Conservation (phyloP, 352 stramenopile genomes). For the Phytophthora idaei region DNA sequence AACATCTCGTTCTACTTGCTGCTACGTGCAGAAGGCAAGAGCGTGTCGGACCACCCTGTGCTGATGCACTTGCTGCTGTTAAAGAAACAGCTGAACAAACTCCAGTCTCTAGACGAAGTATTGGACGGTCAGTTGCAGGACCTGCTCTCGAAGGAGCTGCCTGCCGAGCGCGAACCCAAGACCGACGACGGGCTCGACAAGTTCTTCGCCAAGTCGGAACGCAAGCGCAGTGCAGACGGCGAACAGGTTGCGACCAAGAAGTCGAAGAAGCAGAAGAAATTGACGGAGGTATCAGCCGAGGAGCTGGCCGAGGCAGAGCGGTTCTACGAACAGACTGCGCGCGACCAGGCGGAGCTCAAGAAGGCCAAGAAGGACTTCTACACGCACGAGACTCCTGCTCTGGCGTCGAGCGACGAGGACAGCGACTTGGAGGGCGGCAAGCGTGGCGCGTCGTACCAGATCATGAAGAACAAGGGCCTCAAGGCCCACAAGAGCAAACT, state of each 20-base stretch:
- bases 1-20: slow-evolving; percentile 91
- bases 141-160: slow-evolving; percentile 71
- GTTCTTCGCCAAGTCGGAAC: slow-evolving; percentile 59
- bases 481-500: slow-evolving; percentile 98
- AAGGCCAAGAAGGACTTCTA: slow-evolving; percentile 83
- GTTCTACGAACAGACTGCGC: slow-evolving; percentile 78
- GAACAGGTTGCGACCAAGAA: slow-evolving; percentile 28
- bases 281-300: slow-evolving; percentile 37
- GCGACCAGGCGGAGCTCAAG: slow-evolving; percentile 55
- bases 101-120: slow-evolving; percentile 58
- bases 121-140: slow-evolving; percentile 69
- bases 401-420: slow-evolving; percentile 64
- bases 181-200: slow-evolving; percentile 70
- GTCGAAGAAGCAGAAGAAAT: slow-evolving; percentile 59
- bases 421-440: slow-evolving; percentile 86
- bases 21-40: slow-evolving; percentile 80
- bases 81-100: slow-evolving; percentile 79
- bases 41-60: slow-evolving; percentile 77
- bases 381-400: slow-evolving; percentile 63
- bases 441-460: slow-evolving; percentile 92
- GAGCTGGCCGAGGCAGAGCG: slow-evolving; percentile 62
- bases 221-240: slow-evolving; percentile 35
- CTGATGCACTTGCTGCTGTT: slow-evolving; percentile 74
- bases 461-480: slow-evolving; percentile 98
- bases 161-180: slow-evolving; percentile 41